phyloP scores from a whole-genome alignment of 805 yeast species.

The Metschnikowia colocasiae region DNA sequence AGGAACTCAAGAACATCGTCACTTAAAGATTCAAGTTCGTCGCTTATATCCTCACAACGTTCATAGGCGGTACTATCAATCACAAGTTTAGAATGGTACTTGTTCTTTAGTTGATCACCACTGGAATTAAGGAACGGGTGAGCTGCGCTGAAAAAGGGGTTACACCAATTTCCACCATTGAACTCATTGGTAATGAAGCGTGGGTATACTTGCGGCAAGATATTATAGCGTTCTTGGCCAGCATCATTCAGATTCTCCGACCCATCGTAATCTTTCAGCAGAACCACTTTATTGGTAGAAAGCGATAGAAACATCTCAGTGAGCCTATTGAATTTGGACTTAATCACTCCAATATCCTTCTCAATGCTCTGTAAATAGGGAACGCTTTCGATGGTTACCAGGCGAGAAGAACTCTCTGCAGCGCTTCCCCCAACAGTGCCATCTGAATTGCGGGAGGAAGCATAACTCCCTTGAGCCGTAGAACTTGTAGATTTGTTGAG shows the following conservation, averaged over 20 bases:
- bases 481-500: constrained; percentile 21
- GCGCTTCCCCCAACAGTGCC: constrained; percentile 7
- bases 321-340: constrained; percentile 28
- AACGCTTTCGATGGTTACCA: constrained; percentile 11
- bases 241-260: constrained; percentile 36
- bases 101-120: constrained; percentile 42
- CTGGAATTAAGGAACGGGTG: constrained; percentile 38
- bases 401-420: constrained; percentile 4
- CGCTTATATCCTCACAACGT: constrained; percentile 31
- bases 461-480: constrained; percentile 10
- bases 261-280: constrained; percentile 34
- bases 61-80: constrained; percentile 48
- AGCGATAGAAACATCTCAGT: constrained; percentile 29
- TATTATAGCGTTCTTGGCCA: constrained; percentile 33
- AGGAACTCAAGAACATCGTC: constrained; percentile 42
- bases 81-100: constrained; percentile 42
- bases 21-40: constrained; percentile 37
- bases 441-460: constrained; percentile 13
- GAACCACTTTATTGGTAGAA: constrained; percentile 32
- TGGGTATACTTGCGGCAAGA: constrained; percentile 65
- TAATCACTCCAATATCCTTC: constrained; percentile 35
- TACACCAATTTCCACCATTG: constrained; percentile 78
- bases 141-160: constrained; percentile 52
- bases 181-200: constrained; percentile 62
- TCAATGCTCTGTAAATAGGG: constrained; percentile 39